A percentile compares a stretch with the other conserved stretches of the same genome.
phyloP scores from a whole-genome alignment of 495 filamentous ascomycete species.

The Neurospora sp. region DNA sequence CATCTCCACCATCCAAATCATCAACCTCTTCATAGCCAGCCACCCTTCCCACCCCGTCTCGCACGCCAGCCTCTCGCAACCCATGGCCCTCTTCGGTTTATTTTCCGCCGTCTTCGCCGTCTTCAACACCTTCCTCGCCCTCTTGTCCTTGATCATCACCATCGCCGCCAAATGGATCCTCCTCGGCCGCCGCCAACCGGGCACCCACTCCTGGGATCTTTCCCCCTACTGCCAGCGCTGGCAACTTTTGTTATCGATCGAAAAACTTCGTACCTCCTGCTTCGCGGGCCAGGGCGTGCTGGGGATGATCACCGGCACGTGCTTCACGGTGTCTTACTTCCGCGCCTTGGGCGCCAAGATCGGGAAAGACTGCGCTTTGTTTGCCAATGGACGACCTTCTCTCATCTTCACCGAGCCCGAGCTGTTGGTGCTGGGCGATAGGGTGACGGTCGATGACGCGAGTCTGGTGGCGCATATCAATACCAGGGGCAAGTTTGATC shows the following conservation, averaged over 20 bases:
- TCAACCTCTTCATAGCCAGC: conserved; percentile 4
- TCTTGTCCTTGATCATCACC: conserved; percentile 24
- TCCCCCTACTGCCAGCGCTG: conserved; percentile 18
- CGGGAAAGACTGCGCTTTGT: conserved; percentile 35
- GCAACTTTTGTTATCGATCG: conserved; percentile 35
- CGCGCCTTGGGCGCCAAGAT: conserved; percentile 32
- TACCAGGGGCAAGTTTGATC: conserved; percentile 29
- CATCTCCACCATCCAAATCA: conserved; percentile 11
- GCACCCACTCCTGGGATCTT: conserved; percentile 36
- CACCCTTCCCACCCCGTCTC: conserved; percentile 1
- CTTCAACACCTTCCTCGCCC: conserved; percentile 20
- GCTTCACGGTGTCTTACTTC: conserved; percentile 31
- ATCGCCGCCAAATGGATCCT: conserved; percentile 32
- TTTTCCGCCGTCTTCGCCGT: conserved; percentile 18
- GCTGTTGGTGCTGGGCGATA: conserved; percentile 31
- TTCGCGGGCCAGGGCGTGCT: conserved; percentile 33
- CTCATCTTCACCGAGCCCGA: conserved; percentile 41
- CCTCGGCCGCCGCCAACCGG: conserved; percentile 30
- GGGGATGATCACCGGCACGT: conserved; percentile 31
- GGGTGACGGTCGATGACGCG: conserved; percentile 37
- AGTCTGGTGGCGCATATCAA: conserved; percentile 32
- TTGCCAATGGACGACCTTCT: conserved; percentile 31
- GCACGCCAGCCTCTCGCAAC: conserved; percentile 15
- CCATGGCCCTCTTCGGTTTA: conserved; percentile 18
- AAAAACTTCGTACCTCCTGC: conserved; percentile 31